phyloP scores from a whole-genome alignment of 2,329 filamentous ascomycete species.

The Diaporthe citriasiana region DNA sequence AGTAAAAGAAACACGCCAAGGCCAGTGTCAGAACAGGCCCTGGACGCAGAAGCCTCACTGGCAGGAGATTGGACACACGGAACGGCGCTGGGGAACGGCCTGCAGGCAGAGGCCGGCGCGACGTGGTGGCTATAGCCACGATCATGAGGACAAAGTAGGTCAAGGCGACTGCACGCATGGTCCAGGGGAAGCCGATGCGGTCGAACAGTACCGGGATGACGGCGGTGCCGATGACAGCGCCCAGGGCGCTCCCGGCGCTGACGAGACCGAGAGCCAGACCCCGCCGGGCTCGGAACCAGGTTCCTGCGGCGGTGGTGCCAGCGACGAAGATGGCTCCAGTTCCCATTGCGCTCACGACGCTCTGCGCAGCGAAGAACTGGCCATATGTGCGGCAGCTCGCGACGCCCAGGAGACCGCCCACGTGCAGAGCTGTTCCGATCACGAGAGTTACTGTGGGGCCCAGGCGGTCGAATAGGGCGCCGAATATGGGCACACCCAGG shows the following conservation, averaged over 20 bases:
- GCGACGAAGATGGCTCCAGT: conserved; percentile 54
- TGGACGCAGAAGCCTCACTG: conserved; percentile 60
- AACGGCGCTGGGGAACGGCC: conserved; percentile 57
- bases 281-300: conserved; percentile 63
- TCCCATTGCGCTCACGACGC: conserved; percentile 51
- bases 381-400: conserved; percentile 59
- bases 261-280: conserved; percentile 63
- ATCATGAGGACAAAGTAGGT: conserved; percentile 52
- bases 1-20: conserved; percentile 66
- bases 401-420: conserved; percentile 73
- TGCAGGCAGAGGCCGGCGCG: conserved; percentile 51
- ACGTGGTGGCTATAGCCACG: conserved; percentile 51
- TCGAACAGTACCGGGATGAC: conserved; percentile 66
- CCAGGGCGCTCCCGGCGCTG: conserved; percentile 63
- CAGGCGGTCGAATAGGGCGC: conserved; percentile 66
- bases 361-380: conserved; percentile 57
- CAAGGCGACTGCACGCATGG: conserved; percentile 54
- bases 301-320: conserved; percentile 52
- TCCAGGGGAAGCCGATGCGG: conserved; percentile 58
- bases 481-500: conserved; percentile 61
- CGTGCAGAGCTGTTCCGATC: conserved; percentile 64
- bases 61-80: conserved; percentile 55
- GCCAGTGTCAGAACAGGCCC: conserved; percentile 60
- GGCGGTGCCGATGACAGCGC: conserved; percentile 69
- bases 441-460: conserved; percentile 69